A percentile compares a stretch with the other conserved stretches of the same genome.
phyloP scores from a whole-genome alignment of 164 flowering plant genomes.

The Akebia trifoliata region DNA sequence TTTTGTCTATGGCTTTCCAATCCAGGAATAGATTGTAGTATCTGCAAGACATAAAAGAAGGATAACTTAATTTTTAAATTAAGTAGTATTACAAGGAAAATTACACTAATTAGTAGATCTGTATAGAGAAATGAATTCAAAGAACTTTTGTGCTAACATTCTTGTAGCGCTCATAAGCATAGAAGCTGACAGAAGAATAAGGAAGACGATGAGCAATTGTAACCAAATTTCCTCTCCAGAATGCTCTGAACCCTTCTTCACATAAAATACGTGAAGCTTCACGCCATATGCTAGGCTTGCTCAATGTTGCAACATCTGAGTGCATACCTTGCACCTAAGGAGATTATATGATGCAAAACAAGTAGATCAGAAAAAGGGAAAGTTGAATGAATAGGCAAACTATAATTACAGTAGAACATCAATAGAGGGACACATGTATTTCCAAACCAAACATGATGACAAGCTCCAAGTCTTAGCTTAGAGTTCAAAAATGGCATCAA shows the following conservation, averaged over 20 bases:
- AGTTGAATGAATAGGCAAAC: background rate
- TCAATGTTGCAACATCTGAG: conserved; percentile 52
- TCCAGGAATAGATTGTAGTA: conserved; percentile 46
- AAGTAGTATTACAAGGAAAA: background rate
- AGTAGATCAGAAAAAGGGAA: background rate
- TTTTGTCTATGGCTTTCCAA: conserved; percentile 36
- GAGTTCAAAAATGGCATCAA: too few species aligned
- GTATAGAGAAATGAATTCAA: background rate
- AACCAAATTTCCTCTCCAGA: conserved; percentile 87
- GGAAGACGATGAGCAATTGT: conserved; percentile 88
- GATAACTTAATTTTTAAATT: background rate
- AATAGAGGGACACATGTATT: too few species aligned
- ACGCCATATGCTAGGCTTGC: conserved; percentile 58
- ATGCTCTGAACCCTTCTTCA: conserved; percentile 83
- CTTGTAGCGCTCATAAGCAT: conserved; percentile 71
- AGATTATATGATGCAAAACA: background rate
- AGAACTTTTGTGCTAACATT: conserved; percentile 33
- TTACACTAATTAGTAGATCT: background rate
- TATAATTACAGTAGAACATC: background rate
- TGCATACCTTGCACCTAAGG: conserved; percentile 87
- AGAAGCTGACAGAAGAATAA: conserved; percentile 73
- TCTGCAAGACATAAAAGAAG: conserved; percentile 31
- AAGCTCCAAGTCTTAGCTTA: too few species aligned
- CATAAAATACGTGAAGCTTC: conserved; percentile 68
- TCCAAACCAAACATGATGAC: too few species aligned